Evolutionary conservation across 164 flowering plant genomes (phyloP), one percentile per base, ranked within the genome.

Genomic region (Umbellularia californica): DNA sequence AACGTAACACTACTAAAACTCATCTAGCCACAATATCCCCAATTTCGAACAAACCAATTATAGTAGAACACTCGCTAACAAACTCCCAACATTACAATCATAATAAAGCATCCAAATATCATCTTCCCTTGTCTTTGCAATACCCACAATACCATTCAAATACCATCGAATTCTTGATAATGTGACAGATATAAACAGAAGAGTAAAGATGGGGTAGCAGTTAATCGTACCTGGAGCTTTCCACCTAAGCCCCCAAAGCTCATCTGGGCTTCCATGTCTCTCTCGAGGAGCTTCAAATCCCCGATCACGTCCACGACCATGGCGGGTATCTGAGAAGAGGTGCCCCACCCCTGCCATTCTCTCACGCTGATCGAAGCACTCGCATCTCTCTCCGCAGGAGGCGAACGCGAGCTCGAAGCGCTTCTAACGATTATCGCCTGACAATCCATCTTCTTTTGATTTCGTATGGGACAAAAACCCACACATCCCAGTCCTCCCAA

Each of bases 331-430:
- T 87, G 88, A 33, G 98, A 92, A 3, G 79, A 70, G 14, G 90
- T 77, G 33, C 99, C 99, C 97, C 98, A 95, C 30, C 82, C 84
- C 80, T 87, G 91, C 98, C 98, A 95, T 79, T 95, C 98, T 74
- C 84, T 75, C 75, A 82, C 41, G 30, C 77, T 77, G 30, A 83
- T 78, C 11, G 28, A 15, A 15, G 35, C 72, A 24, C 23, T 76
- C 23, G 30, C 72, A 22, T 58, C 73, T 19, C 27, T 75, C 60
- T 64, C 33, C 15, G 25, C 24, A 14, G 67, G 30, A 24, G 14
- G 27, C 28, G 67, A 23, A 64, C 28, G 5, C 7, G 67, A n/a
- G 3, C 67, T 2, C 47, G 69, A 30, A 25, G 19, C 14, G 41
- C 69, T 20, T 19, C 20, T 2, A 19, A 19, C 23, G 69, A 30